These are phyloP conservation scores for Daldinia childiae DNA, from an alignment of 495 filamentous ascomycete species.

Conservation along the genomic window DNA sequence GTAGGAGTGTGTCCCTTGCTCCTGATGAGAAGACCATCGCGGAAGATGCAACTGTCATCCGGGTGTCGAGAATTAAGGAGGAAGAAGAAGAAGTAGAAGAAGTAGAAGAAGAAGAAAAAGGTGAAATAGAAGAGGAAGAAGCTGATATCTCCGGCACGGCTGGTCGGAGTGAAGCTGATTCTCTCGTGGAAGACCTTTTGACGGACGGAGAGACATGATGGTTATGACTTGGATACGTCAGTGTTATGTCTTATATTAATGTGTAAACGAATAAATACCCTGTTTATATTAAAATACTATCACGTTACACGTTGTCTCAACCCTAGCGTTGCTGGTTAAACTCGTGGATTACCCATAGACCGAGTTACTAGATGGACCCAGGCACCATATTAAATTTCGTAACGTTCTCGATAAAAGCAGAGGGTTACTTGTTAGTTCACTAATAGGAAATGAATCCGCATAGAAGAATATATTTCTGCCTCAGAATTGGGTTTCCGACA, in stretches of 20 bases:
- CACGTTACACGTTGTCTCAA: neutral
- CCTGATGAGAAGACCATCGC: slow-evolving; percentile 41
- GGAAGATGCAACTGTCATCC: slow-evolving; percentile 43
- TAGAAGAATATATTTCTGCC: neutral
- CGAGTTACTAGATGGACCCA: too few relatives aligned
- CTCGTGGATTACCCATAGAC: neutral
- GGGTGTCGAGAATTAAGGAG: slow-evolving; percentile 51
- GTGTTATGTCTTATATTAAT: slow-evolving; percentile 15
- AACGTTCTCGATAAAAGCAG: too few relatives aligned
- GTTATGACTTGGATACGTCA: slow-evolving; percentile 3
- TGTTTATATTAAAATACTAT: slow-evolving; percentile 2
- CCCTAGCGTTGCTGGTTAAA: neutral
- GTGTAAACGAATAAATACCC: slow-evolving; percentile 20
- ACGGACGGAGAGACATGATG: slow-evolving; percentile 54
- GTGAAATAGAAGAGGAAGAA: slow-evolving; percentile 45
- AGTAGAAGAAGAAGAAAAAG: slow-evolving; percentile 49
- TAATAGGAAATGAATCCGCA: neutral
- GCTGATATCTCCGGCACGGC: slow-evolving; percentile 24
- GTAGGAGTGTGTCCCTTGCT: slow-evolving; percentile 47
- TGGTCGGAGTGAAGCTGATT: slow-evolving; percentile 39
- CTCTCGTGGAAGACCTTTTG: slow-evolving; percentile 56
- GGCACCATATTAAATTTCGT: too few relatives aligned
- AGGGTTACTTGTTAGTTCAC: neutral
- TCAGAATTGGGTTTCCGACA: too few relatives aligned
- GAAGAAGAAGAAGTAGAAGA: slow-evolving; percentile 46